Conservation (phyloP, 768 basidiomycete genomes). For the Phanerodontia chrysosporium region DNA sequence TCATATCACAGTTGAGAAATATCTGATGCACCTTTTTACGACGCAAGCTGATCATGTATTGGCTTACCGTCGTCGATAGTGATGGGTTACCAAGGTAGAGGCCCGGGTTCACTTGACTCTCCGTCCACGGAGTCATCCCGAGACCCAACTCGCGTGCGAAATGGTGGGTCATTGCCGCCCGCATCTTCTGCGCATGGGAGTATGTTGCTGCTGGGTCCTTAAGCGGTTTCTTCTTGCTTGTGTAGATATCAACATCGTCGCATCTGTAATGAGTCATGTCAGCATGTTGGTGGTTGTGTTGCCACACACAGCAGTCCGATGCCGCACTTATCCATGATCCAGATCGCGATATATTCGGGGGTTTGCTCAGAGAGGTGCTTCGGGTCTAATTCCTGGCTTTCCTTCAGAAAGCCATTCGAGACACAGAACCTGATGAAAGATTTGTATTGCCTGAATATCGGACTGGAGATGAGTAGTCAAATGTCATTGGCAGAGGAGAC, state of each 20-base stretch:
- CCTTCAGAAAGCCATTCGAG: background rate
- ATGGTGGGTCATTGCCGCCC: conserved; percentile 20
- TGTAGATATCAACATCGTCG: conserved; percentile 14
- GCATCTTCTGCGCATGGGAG: conserved; percentile 19
- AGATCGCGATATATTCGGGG: conserved; percentile 13
- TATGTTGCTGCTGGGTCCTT: background rate
- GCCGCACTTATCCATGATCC: conserved; percentile 18
- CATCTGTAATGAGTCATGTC: conserved; percentile 6
- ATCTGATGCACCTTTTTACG: conserved; percentile 23
- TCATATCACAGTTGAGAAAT: too few relatives aligned
- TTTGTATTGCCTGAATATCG: background rate
- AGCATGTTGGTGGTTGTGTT: background rate
- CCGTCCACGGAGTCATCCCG: conserved; percentile 14
- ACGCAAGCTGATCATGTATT: conserved; percentile 24
- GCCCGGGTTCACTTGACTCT: conserved; percentile 3
- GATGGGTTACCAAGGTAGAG: conserved; percentile 20
- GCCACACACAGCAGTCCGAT: too few relatives aligned
- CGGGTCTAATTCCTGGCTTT: background rate
- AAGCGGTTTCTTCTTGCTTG: conserved; percentile 5
- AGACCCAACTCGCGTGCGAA: conserved; percentile 14
- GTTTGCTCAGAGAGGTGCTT: conserved; percentile 5
- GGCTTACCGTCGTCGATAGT: conserved; percentile 15
- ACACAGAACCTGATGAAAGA: conserved; percentile 5
- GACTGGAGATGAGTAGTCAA: too few relatives aligned
- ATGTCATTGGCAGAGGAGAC: too few relatives aligned